Evolutionary conservation across 495 filamentous ascomycete genomes (phyloP).

Genomic region (Opeltia flavorubescens): DNA sequence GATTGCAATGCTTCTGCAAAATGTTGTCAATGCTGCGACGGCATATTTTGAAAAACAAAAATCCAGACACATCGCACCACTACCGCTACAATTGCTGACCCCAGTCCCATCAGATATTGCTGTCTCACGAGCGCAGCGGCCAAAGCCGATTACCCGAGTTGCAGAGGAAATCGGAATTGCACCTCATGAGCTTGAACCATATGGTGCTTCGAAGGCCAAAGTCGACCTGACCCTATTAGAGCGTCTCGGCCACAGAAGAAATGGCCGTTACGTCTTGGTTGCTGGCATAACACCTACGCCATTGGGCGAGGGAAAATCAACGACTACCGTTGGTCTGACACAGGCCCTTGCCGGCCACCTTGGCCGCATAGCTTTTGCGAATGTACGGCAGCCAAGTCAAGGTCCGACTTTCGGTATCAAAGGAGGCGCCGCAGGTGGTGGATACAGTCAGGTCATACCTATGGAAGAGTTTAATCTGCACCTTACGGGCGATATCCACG

Average conservation of each 20-base stretch:
- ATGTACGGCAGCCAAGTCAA: conserved; percentile 92
- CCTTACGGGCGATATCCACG: conserved; percentile 94
- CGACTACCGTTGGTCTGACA: conserved; percentile 89
- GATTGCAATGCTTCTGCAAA: conserved; percentile 88
- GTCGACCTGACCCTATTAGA: conserved; percentile 69
- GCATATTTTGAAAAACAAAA: conserved; percentile 71
- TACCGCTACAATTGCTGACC: conserved; percentile 57
- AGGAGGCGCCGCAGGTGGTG: conserved; percentile 90
- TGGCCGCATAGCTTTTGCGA: conserved; percentile 78
- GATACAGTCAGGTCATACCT: conserved; percentile 96
- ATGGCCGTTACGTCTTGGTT: conserved; percentile 84
- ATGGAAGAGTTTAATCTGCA: conserved; percentile 99
- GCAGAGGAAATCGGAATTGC: conserved; percentile 82
- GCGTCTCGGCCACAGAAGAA: conserved; percentile 68
- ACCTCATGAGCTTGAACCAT: conserved; percentile 76
- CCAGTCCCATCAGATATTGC: conserved; percentile 91
- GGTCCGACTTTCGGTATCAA: conserved; percentile 98
- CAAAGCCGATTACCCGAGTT: conserved; percentile 73
- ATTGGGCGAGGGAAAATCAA: conserved; percentile 96
- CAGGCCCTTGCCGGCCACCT: conserved; percentile 90
- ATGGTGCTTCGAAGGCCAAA: conserved; percentile 90
- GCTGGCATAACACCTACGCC: conserved; percentile 95
- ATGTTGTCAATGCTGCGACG: conserved; percentile 74
- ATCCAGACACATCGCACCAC: conserved; percentile 56
- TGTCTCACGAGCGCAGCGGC: conserved; percentile 75